phyloP scores from a whole-genome alignment of 805 yeast species.

The Barnettozyma californica region DNA sequence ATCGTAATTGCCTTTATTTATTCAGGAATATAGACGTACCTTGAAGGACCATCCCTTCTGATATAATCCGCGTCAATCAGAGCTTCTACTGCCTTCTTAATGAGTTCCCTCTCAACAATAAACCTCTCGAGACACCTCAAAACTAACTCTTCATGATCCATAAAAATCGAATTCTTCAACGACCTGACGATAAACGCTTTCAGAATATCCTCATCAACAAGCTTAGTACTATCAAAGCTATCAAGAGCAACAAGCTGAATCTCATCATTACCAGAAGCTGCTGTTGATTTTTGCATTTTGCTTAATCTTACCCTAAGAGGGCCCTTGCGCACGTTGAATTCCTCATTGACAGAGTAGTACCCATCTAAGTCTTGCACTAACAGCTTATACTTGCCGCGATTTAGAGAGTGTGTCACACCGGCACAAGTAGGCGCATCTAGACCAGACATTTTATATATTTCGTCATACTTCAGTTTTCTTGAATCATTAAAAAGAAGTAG shows the following conservation, averaged over 20 bases:
- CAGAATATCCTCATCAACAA: slow-evolving; percentile 10
- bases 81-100: slow-evolving; percentile 12
- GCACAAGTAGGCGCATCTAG: slow-evolving; percentile 16
- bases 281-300: neutral
- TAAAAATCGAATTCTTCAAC: slow-evolving; percentile 12
- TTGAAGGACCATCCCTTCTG: slow-evolving; percentile 4
- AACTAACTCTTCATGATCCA: slow-evolving; percentile 14
- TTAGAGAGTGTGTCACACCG: slow-evolving; percentile 21
- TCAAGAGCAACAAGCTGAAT: neutral
- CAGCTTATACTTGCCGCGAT: slow-evolving; percentile 18
- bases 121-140: slow-evolving; percentile 7
- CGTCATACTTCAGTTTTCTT: slow-evolving; percentile 11
- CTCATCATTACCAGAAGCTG: neutral
- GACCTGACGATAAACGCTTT: slow-evolving; percentile 19
- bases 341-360: slow-evolving; percentile 14
- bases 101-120: slow-evolving; percentile 1
- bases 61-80: slow-evolving; percentile 7
- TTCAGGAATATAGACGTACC: slow-evolving; percentile 19
- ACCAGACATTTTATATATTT: slow-evolving; percentile 9
- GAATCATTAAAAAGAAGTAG: slow-evolving; percentile 18
- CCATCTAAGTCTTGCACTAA: slow-evolving; percentile 11
- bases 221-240: slow-evolving; percentile 3
- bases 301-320: neutral
- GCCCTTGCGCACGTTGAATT: slow-evolving; percentile 1
- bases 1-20: neutral